Evolutionary conservation across 768 basidiomycete species (phyloP).

Genomic region (Boletus rufocinnamomeus): DNA sequence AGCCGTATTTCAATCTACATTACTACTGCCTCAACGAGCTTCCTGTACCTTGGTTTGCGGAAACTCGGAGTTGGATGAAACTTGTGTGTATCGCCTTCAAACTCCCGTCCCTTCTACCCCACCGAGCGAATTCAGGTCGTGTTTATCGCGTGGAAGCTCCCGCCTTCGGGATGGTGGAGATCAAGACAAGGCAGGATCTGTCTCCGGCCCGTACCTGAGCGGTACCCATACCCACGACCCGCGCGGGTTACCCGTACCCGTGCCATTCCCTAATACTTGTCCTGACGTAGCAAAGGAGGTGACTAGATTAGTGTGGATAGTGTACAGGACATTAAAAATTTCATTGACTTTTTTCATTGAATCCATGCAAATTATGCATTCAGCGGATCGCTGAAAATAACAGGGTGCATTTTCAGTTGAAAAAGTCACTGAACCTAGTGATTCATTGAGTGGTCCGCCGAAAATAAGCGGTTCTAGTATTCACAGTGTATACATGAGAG

Average conservation of each 20-base stretch:
- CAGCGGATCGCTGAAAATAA: not conserved
- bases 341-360: not conserved
- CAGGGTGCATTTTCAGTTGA: not conserved
- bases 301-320: no score
- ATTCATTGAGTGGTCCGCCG: not conserved
- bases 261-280: no score
- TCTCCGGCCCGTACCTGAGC: no score
- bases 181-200: not conserved
- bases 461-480: not conserved
- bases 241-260: no score
- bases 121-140: not conserved
- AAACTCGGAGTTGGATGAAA: conserved; percentile 8
- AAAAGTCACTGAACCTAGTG: not conserved
- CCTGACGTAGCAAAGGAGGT: no score
- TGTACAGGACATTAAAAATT: not conserved
- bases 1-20: no score
- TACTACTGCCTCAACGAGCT: not conserved
- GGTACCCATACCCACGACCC: no score
- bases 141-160: not conserved
- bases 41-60: not conserved
- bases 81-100: conserved; percentile 6
- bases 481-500: conserved; percentile 6
- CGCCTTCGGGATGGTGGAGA: not conserved
- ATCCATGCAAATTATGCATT: not conserved
- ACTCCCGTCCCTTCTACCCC: not conserved